Evolutionary conservation across 108 stramenopile genomes (phyloP).

Genomic region (Bacterosira constricta): DNA sequence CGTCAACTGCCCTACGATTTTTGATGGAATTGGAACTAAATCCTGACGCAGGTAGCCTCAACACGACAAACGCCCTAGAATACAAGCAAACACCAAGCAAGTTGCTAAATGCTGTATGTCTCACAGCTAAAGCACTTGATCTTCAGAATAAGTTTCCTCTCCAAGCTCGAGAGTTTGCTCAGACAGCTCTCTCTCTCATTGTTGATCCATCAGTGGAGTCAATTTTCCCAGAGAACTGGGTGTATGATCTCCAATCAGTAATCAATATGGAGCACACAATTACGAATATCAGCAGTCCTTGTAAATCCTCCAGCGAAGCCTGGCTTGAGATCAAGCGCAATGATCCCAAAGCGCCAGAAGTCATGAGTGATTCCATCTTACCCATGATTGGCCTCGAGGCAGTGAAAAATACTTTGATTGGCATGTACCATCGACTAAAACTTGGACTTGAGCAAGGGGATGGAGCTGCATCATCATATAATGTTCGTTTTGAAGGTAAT

Average conservation of each 20-base stretch:
- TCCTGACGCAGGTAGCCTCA: background rate
- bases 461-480: slow-evolving; percentile 46
- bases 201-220: too few relatives aligned
- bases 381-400: slow-evolving; percentile 65
- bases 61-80: background rate
- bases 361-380: slow-evolving; percentile 14
- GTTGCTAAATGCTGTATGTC: background rate
- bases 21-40: slow-evolving; percentile 8
- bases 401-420: slow-evolving; percentile 74
- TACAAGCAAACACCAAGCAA: background rate
- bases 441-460: slow-evolving; percentile 23
- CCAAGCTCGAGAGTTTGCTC: slow-evolving; percentile 10
- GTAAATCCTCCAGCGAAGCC: background rate
- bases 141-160: slow-evolving; percentile 1
- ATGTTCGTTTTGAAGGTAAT: slow-evolving; percentile 72
- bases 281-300: too few relatives aligned
- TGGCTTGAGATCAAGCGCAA: background rate
- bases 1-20: slow-evolving; percentile 2
- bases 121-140: slow-evolving; percentile 19
- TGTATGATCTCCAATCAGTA: too few relatives aligned
- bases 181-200: background rate
- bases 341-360: slow-evolving; percentile 10
- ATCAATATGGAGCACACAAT: too few relatives aligned
- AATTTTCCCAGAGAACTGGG: too few relatives aligned
- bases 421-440: slow-evolving; percentile 64